A percentile compares a stretch with the other conserved stretches of the same genome.
Conservation (phyloP, 225 moss, liverwort and hornwort genomes). For the Anthoceros angustus region DNA sequence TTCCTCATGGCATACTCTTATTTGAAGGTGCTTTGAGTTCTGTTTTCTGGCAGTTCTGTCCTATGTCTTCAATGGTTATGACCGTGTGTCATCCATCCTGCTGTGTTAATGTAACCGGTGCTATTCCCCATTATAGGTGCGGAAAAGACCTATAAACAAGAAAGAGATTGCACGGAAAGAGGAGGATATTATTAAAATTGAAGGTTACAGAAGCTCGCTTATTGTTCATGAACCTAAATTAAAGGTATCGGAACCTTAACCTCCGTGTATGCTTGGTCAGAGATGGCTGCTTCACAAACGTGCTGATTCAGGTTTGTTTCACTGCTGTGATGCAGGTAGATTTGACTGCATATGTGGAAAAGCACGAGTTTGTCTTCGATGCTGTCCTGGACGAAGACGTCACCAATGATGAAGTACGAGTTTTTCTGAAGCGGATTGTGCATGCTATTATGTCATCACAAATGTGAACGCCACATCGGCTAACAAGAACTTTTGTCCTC, state of each 20-base stretch:
- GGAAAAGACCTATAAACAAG: slow-evolving; percentile 89
- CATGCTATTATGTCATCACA: neutral
- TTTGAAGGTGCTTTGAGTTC: neutral
- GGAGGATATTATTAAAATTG: slow-evolving; percentile 86
- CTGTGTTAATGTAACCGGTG: too few species aligned
- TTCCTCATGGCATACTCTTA: neutral
- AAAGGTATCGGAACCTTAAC: slow-evolving; percentile 32
- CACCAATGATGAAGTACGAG: slow-evolving; percentile 88
- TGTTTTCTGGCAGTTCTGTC: neutral
- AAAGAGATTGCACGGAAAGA: slow-evolving; percentile 88
- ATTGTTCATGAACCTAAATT: slow-evolving; percentile 97
- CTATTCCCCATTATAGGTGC: slow-evolving; percentile 30
- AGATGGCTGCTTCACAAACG: neutral
- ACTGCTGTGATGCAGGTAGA: slow-evolving; percentile 44
- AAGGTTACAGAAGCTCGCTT: slow-evolving; percentile 48
- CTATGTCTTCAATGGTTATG: too few species aligned
- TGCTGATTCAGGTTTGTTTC: neutral
- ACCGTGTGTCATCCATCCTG: too few species aligned
- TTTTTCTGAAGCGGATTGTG: neutral
- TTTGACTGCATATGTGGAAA: slow-evolving; percentile 93
- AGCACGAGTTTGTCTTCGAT: slow-evolving; percentile 93
- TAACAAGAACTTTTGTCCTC: neutral
- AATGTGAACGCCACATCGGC: neutral
- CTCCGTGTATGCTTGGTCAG: neutral
- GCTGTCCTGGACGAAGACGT: slow-evolving; percentile 96